phyloP scores from a whole-genome alignment of 2,329 filamentous ascomycete species.

The Penicillium sp. region DNA sequence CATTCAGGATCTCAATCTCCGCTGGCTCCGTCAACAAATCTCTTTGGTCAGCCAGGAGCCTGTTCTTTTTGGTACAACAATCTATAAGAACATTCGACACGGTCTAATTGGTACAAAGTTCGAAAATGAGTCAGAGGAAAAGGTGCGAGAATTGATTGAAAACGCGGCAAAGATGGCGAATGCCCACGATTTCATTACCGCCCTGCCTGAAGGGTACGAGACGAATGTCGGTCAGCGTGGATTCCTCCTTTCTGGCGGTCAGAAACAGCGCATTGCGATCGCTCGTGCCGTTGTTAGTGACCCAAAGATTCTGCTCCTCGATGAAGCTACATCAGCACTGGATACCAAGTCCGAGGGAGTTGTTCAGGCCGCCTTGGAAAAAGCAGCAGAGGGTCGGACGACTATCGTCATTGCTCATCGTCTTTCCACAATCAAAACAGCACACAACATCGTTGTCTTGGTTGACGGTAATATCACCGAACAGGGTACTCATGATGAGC shows the following conservation, averaged over 20 bases:
- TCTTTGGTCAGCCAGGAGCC: conserved; percentile 93
- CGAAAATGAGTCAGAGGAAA: conserved; percentile 70
- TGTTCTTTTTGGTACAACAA: conserved; percentile 85
- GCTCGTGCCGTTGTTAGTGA: conserved; percentile 88
- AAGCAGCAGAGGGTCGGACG: conserved; percentile 81
- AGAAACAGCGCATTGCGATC: conserved; percentile 97
- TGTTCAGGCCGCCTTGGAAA: conserved; percentile 90
- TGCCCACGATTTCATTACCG: conserved; percentile 86
- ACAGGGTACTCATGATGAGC: conserved; percentile 83
- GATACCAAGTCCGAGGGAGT: conserved; percentile 95
- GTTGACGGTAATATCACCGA: conserved; percentile 83
- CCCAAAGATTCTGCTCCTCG: conserved; percentile 87
- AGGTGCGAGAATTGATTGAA: conserved; percentile 72
- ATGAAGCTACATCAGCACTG: conserved; percentile 91
- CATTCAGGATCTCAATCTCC: conserved; percentile 79
- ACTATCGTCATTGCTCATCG: conserved; percentile 97
- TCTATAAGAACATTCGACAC: conserved; percentile 87
- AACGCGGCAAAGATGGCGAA: conserved; percentile 89
- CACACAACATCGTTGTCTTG: conserved; percentile 97
- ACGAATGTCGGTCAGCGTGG: conserved; percentile 96
- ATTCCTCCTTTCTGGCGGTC: conserved; percentile 88
- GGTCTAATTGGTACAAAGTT: conserved; percentile 84
- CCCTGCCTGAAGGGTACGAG: conserved; percentile 85
- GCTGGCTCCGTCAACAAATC: conserved; percentile 91
- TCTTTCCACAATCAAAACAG: conserved; percentile 89